Evolutionary conservation across 2,329 filamentous ascomycete species (phyloP).

Genomic region (Penicillium freii): DNA sequence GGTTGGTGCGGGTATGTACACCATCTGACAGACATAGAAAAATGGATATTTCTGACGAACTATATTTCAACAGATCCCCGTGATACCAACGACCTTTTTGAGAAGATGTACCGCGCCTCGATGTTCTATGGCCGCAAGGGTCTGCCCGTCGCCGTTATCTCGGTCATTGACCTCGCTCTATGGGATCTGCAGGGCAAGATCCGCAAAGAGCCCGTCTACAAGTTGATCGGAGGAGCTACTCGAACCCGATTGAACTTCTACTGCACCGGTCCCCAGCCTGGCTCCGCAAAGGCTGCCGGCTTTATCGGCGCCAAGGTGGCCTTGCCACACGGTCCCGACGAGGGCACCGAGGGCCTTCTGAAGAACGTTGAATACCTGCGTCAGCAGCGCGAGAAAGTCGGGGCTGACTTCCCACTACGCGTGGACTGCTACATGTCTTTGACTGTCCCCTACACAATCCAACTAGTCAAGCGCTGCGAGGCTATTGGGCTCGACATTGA

Average conservation of each 20-base stretch:
- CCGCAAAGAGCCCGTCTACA: slow-evolving; percentile 89
- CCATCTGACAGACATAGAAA: not conserved
- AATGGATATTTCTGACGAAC: not conserved
- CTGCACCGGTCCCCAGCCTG: slow-evolving; percentile 86
- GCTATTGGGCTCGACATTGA: slow-evolving; percentile 82
- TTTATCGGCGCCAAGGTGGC: slow-evolving; percentile 91
- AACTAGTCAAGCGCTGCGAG: slow-evolving; percentile 78
- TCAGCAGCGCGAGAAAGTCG: slow-evolving; percentile 78
- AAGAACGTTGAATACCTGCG: slow-evolving; percentile 90
- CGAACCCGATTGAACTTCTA: slow-evolving; percentile 83
- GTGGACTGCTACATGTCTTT: slow-evolving; percentile 98
- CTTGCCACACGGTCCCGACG: slow-evolving; percentile 83
- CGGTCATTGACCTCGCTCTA: slow-evolving; percentile 86
- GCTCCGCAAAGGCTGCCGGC: slow-evolving; percentile 76
- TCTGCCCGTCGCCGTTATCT: slow-evolving; percentile 84
- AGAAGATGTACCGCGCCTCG: slow-evolving; percentile 93
- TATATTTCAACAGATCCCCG: slow-evolving; percentile 62
- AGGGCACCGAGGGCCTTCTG: slow-evolving; percentile 74
- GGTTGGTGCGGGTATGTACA: slow-evolving; percentile 63
- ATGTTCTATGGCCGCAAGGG: slow-evolving; percentile 98
- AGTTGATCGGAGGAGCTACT: slow-evolving; percentile 88
- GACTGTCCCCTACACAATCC: slow-evolving; percentile 88
- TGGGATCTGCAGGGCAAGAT: slow-evolving; percentile 94
- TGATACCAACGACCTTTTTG: slow-evolving; percentile 87
- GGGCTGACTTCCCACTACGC: slow-evolving; percentile 87